Percentiles rank a stretch among this genome's conserved stretches.
phyloP scores from a whole-genome alignment of 148 eudicot species.

The Drosera capensis region DNA sequence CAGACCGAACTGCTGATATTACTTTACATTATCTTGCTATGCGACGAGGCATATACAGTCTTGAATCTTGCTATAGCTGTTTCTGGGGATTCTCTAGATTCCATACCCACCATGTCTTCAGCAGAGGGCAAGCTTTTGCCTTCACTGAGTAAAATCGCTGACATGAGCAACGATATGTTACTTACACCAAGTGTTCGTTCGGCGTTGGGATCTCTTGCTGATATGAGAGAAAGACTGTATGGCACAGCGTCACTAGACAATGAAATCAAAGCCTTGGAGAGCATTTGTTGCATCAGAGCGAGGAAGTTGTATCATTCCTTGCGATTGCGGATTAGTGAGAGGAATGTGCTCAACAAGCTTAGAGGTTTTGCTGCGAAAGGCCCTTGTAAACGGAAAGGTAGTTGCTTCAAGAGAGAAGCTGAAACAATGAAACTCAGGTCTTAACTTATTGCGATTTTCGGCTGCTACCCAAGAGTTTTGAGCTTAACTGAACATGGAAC shows the following conservation, averaged over 20 bases:
- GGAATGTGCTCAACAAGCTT: slow-evolving; percentile 57
- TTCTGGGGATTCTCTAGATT: slow-evolving; percentile 9
- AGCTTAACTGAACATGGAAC: too few species aligned
- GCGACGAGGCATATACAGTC: slow-evolving; percentile 40
- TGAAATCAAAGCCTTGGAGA: slow-evolving; percentile 30
- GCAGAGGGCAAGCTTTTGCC: slow-evolving; percentile 13
- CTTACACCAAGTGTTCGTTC: slow-evolving; percentile 39
- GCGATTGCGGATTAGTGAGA: slow-evolving; percentile 59
- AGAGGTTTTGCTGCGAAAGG: slow-evolving; percentile 22
- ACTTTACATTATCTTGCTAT: slow-evolving; percentile 42
- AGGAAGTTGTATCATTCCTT: slow-evolving; percentile 61
- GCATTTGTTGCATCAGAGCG: slow-evolving; percentile 24
- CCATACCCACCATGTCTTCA: slow-evolving; percentile 6
- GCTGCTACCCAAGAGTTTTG: not conserved
- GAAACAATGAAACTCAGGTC: not conserved
- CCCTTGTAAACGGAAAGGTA: not conserved
- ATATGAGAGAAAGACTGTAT: slow-evolving; percentile 57
- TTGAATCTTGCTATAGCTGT: slow-evolving; percentile 35
- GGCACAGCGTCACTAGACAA: slow-evolving; percentile 39
- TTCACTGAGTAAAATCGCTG: slow-evolving; percentile 9
- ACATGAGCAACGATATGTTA: slow-evolving; percentile 26
- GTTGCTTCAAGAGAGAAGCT: not conserved
- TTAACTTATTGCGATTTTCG: not conserved
- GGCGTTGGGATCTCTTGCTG: slow-evolving; percentile 53
- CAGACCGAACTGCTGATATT: slow-evolving; percentile 64